Percentiles rank a stretch among this genome's conserved stretches.
Conservation (phyloP, 2,329 filamentous ascomycete genomes). For the Dactylellina haptotyla region DNA sequence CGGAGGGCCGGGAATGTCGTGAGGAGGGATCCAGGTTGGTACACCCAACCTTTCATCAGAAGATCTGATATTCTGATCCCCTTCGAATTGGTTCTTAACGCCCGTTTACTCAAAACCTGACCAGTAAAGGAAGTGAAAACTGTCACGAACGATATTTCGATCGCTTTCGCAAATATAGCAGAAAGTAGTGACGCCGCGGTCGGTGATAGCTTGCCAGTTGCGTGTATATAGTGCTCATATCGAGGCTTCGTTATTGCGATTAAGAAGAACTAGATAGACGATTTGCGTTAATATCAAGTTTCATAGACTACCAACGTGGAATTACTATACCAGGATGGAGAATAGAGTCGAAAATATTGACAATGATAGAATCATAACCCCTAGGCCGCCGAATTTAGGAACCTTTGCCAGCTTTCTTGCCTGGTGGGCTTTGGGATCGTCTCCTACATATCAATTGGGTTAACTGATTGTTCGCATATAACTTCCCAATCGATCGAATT, state of each 20-base stretch:
- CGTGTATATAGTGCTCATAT: constrained; percentile 42
- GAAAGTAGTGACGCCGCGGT: constrained; percentile 73
- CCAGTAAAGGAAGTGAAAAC: constrained; percentile 79
- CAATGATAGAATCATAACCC: constrained; percentile 39
- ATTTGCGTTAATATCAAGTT: background rate
- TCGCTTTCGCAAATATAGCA: constrained; percentile 77
- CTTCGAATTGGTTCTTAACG: constrained; percentile 69
- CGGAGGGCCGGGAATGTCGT: constrained; percentile 28
- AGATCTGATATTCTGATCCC: constrained; percentile 80
- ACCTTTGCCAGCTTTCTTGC: constrained; percentile 15
- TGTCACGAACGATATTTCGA: constrained; percentile 81
- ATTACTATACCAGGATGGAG: constrained; percentile 25
- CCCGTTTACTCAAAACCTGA: constrained; percentile 76
- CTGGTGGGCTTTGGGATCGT: constrained; percentile 23
- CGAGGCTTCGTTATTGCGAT: constrained; percentile 40
- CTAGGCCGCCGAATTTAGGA: constrained; percentile 19
- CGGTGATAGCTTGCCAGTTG: constrained; percentile 36
- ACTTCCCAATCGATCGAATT: background rate
- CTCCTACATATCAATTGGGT: constrained; percentile 6
- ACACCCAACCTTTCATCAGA: constrained; percentile 79
- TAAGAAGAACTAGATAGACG: constrained; percentile 40
- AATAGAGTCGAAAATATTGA: constrained; percentile 50
- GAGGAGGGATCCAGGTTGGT: constrained; percentile 58
- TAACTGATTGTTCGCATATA: background rate
- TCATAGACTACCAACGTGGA: background rate